phyloP scores from a whole-genome alignment of 1,139 yeast genomes.

The Saccharomyces hybrid region DNA sequence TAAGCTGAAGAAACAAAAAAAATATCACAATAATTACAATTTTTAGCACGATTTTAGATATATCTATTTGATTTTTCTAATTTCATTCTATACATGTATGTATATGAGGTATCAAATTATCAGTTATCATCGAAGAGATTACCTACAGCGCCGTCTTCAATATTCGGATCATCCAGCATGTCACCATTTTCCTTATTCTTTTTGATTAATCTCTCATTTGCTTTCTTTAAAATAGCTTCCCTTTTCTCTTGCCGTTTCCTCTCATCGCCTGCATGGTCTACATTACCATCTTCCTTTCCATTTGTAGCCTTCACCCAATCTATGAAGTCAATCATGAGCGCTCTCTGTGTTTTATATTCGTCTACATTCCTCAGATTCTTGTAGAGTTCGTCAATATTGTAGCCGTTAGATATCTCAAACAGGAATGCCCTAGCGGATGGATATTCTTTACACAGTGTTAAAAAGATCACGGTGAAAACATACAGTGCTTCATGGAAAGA shows the following conservation, averaged over 20 bases:
- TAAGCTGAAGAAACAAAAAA: not conserved
- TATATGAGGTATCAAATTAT: not conserved
- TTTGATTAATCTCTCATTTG: conserved; percentile 37
- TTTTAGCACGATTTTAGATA: not conserved
- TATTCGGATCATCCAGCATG: conserved; percentile 59
- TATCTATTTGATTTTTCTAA: not conserved
- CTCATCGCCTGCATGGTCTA: conserved; percentile 31
- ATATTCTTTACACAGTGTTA: conserved; percentile 55
- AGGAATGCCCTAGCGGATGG: conserved; percentile 37
- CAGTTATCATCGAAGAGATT: conserved; percentile 39
- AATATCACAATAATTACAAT: not conserved
- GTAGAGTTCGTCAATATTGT: conserved; percentile 46
- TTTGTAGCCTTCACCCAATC: conserved; percentile 37
- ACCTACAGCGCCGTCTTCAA: conserved; percentile 55
- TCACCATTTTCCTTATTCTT: conserved; percentile 50
- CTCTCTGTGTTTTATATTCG: conserved; percentile 65
- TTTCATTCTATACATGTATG: not conserved
- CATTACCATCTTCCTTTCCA: conserved; percentile 32
- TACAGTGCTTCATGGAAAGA: conserved; percentile 89
- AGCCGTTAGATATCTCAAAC: conserved; percentile 36
- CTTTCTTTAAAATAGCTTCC: conserved; percentile 34
- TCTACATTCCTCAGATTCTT: conserved; percentile 52
- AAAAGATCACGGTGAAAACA: conserved; percentile 72
- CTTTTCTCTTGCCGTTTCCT: conserved; percentile 38
- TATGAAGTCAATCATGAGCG: conserved; percentile 61